A percentile compares a stretch with the other conserved stretches of the same genome.
Evolutionary conservation across 495 filamentous ascomycete genomes (phyloP).

Genomic region (Elasticomyces elasticus): DNA sequence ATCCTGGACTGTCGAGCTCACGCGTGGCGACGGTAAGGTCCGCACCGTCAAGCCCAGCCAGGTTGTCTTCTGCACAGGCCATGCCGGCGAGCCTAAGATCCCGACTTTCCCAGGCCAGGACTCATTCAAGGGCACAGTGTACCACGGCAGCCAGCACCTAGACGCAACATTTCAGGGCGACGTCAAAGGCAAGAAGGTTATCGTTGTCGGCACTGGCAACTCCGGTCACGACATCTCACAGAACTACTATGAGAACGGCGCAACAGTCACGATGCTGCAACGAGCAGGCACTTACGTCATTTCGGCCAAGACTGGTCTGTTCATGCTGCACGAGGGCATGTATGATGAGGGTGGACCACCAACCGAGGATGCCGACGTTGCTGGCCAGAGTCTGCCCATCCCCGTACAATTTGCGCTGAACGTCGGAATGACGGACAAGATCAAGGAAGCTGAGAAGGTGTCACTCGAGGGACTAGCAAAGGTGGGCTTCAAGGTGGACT

Average conservation of each 20-base stretch:
- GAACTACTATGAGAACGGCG: conserved; percentile 70
- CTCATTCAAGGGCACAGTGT: conserved; percentile 49
- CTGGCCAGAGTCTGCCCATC: conserved; percentile 45
- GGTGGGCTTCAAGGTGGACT: conserved; percentile 61
- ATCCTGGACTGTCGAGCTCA: conserved; percentile 52
- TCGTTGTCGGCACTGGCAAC: conserved; percentile 74
- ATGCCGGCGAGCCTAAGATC: conserved; percentile 58
- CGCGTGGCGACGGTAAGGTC: conserved; percentile 44
- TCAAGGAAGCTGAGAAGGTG: conserved; percentile 42
- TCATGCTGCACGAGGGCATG: conserved; percentile 45
- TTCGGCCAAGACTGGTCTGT: conserved; percentile 43
- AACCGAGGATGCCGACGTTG: conserved; percentile 54
- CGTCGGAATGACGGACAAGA: conserved; percentile 40
- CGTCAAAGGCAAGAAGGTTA: conserved; percentile 55
- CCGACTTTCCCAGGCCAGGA: conserved; percentile 54
- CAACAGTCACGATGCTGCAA: conserved; percentile 77
- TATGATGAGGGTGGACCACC: conserved; percentile 56
- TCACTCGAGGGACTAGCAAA: conserved; percentile 50
- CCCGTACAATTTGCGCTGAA: conserved; percentile 50
- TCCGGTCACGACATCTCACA: conserved; percentile 77
- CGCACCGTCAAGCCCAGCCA: conserved; percentile 54
- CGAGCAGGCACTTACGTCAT: conserved; percentile 65
- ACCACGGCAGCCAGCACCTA: conserved; percentile 58
- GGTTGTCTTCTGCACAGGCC: conserved; percentile 62
- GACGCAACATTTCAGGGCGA: conserved; percentile 30